Evolutionary conservation across 805 yeast genomes (phyloP).

Genomic region (Candida lessepsii): DNA sequence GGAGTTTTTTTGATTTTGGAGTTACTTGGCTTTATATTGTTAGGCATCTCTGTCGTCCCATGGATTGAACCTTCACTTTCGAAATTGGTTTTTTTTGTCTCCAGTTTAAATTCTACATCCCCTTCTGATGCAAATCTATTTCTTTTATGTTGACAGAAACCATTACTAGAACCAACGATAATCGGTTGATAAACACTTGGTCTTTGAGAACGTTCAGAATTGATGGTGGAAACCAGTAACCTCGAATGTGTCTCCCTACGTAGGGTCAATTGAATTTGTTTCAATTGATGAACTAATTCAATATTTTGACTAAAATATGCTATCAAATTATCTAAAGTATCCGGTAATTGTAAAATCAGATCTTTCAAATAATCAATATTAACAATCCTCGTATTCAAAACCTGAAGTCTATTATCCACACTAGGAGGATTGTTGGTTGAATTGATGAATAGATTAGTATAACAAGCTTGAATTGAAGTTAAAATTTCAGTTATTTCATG

Average conservation of each 20-base stretch:
- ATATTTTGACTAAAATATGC: slow-evolving; percentile 5
- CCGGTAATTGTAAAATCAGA: slow-evolving; percentile 10
- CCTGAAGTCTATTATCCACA: neutral
- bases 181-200: neutral
- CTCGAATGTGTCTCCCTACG: slow-evolving; percentile 1
- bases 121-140: slow-evolving; percentile 3
- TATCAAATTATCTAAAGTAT: slow-evolving; percentile 10
- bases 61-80: too few species aligned
- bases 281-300: slow-evolving; percentile 5
- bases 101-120: neutral
- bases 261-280: slow-evolving; percentile 3
- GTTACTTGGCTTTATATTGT: too few species aligned
- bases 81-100: neutral
- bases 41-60: too few species aligned
- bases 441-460: slow-evolving; percentile 1
- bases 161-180: neutral
- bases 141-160: slow-evolving; percentile 1
- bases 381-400: neutral
- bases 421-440: neutral
- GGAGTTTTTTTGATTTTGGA: neutral
- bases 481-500: slow-evolving; percentile 4
- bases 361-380: slow-evolving; percentile 6
- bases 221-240: neutral
- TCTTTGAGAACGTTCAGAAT: neutral
- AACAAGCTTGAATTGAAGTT: slow-evolving; percentile 5